Percentiles rank a stretch among this genome's conserved stretches.
Evolutionary conservation across 2,329 filamentous ascomycete genomes (phyloP).

Genomic region (Triangularia verruculosa): DNA sequence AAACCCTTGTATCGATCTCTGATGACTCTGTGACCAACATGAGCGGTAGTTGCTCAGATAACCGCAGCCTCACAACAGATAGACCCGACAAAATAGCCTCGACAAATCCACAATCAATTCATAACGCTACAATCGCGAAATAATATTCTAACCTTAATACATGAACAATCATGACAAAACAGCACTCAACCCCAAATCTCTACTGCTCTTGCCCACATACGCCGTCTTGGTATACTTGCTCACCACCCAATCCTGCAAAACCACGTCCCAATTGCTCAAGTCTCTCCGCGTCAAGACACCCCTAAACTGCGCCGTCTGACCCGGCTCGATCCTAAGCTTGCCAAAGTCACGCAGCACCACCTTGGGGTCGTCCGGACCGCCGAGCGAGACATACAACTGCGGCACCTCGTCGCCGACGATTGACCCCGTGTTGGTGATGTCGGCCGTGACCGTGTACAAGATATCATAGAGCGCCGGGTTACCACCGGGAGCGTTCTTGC

Average conservation of each 20-base stretch:
- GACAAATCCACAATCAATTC: not conserved
- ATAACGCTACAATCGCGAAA: not conserved
- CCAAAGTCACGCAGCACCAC: constrained; percentile 77
- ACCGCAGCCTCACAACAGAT: not conserved
- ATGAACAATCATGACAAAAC: constrained; percentile 13
- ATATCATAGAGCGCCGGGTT: constrained; percentile 66
- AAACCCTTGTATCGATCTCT: too few species aligned
- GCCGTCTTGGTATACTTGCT: constrained; percentile 50
- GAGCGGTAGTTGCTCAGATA: too few species aligned
- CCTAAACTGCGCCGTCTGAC: constrained; percentile 63
- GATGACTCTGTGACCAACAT: too few species aligned
- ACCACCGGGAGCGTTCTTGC: constrained; percentile 53
- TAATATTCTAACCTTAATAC: not conserved
- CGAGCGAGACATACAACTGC: constrained; percentile 78
- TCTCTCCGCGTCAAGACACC: constrained; percentile 74
- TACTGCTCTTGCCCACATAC: constrained; percentile 54
- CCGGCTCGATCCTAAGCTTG: constrained; percentile 67
- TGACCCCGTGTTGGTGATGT: constrained; percentile 68
- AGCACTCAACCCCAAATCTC: constrained; percentile 43
- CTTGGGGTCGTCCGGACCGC: constrained; percentile 68
- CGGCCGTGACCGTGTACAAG: constrained; percentile 64
- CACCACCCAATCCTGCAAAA: constrained; percentile 80
- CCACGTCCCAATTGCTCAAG: constrained; percentile 80
- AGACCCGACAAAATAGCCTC: too few species aligned
- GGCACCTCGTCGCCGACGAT: constrained; percentile 67